Evolutionary conservation across 2,329 filamentous ascomycete species (phyloP).

Genomic region (Penicillium hordei): DNA sequence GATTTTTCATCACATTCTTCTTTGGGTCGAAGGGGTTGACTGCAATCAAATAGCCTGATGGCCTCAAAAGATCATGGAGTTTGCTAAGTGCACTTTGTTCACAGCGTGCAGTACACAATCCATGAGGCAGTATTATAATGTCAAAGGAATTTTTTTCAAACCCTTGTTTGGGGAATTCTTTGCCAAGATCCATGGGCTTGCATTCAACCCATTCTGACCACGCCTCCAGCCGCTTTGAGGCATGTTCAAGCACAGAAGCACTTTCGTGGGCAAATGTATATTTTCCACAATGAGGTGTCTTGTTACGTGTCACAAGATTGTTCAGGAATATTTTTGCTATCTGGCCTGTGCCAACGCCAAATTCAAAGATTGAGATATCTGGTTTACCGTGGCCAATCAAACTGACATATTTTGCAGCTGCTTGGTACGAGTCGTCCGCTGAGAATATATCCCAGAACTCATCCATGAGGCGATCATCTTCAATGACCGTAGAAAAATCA

Average conservation of each 20-base stretch:
- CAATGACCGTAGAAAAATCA: not conserved
- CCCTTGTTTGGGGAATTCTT: conserved; percentile 2
- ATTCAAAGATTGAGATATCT: conserved; percentile 25
- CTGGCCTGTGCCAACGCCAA: conserved; percentile 19
- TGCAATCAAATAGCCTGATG: conserved; percentile 20
- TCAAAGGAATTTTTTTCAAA: conserved; percentile 13
- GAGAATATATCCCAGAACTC: conserved; percentile 6
- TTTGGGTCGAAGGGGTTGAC: conserved; percentile 7
- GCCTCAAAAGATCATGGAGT: conserved; percentile 17
- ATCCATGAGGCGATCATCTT: not conserved
- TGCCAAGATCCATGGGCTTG: conserved; percentile 12
- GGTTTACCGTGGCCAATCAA: conserved; percentile 26
- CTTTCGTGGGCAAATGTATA: conserved; percentile 19
- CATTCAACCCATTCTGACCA: conserved; percentile 13
- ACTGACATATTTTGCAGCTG: conserved; percentile 15
- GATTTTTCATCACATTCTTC: conserved; percentile 7
- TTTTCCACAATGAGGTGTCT: conserved; percentile 8
- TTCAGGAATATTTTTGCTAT: conserved; percentile 14
- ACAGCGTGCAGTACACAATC: conserved; percentile 13
- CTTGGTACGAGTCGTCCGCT: conserved; percentile 3
- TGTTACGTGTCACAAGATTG: not conserved
- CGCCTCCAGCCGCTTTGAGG: not conserved
- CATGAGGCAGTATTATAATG: conserved; percentile 19
- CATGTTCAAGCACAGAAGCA: not conserved
- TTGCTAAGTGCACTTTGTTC: conserved; percentile 10